Base-by-base conservation (phyloP, 116 monocot genomes). In the Dioscorea cayenensis region DNA sequence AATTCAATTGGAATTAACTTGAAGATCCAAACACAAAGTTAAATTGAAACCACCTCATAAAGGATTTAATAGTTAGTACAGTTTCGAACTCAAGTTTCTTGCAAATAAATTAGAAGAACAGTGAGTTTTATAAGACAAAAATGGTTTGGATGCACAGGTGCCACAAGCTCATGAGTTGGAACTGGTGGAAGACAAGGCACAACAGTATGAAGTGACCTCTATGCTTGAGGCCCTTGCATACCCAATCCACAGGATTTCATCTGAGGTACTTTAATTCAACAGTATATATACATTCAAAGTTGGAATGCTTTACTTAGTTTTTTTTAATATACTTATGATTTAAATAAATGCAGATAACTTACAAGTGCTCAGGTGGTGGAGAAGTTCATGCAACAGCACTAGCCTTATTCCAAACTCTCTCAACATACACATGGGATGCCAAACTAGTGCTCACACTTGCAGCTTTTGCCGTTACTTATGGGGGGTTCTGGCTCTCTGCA, bases 371-470 rank as follows among this genome's bases (percentile, higher is more conserved):
- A 0, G 72, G 85, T 22, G 85, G 85, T 8, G 68, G 72, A 6
- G 94, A 85, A 22, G 81, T 78, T 0, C 94, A 90, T 14, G 68
- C 87, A n/a, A 85, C 83, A 9, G 73, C 94, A 0, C 4, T 87
- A 43, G 72, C 60, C 0, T 22, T 94, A 62, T 77, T 94, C 77
- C 58, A 83, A 18, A 21, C 52, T 25, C 64, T 94, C 5, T 79
- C 87, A n/a, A 75, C 20, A 65, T 90, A 85, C 75, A 63, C 81
- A 7, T 94, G 94, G 94, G 94, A 94, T 11, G 83, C 85, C 21
- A 94, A 94, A 63, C 85, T 71, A 14, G 90, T 87, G 21, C 67
- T 94, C 3, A 85, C 75, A 28, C 70, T 94, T 72, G 87, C 94
- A 9, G 94, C 87, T 3, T 83, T 94, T 49, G 90, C 94, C 0